phyloP scores from a whole-genome alignment of 306 rosid genomes.

The Cyclanthera cordifolia region DNA sequence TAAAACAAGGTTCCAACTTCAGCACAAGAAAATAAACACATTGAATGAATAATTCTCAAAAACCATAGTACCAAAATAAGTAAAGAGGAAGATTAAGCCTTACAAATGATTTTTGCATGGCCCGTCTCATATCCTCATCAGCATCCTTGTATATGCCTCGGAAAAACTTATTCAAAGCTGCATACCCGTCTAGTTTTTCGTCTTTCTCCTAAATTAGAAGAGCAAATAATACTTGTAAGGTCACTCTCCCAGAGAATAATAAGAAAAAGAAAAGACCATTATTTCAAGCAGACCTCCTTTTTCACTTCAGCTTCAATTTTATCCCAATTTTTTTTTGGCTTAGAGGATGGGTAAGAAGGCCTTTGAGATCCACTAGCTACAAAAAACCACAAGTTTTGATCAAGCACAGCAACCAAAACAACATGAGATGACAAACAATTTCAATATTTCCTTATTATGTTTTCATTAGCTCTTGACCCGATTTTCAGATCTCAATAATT shows the following conservation, averaged over 20 bases:
- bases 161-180: conserved; percentile 87
- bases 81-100: conserved; percentile 16
- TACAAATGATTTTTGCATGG: conserved; percentile 93
- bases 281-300: conserved; percentile 51
- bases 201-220: conserved; percentile 64
- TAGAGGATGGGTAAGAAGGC: conserved; percentile 80
- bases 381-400: conserved; percentile 13
- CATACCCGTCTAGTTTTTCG: conserved; percentile 92
- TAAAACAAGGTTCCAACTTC: conserved; percentile 39
- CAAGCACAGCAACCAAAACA: neutral
- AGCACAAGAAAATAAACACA: neutral
- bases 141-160: conserved; percentile 78
- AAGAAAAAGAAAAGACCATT: neutral
- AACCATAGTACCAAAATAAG: neutral
- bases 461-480: too few species aligned
- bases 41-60: neutral
- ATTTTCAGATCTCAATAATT: too few species aligned
- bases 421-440: neutral
- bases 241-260: neutral
- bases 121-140: conserved; percentile 84
- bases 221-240: neutral
- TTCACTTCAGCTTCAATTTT: conserved; percentile 79
- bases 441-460: neutral
- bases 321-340: conserved; percentile 67
- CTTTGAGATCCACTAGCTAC: conserved; percentile 37